Evolutionary conservation across 192 early-diverging fungal genomes (phyloP), one percentile per base, ranked within the genome.

Genomic region (Backusella circina): DNA sequence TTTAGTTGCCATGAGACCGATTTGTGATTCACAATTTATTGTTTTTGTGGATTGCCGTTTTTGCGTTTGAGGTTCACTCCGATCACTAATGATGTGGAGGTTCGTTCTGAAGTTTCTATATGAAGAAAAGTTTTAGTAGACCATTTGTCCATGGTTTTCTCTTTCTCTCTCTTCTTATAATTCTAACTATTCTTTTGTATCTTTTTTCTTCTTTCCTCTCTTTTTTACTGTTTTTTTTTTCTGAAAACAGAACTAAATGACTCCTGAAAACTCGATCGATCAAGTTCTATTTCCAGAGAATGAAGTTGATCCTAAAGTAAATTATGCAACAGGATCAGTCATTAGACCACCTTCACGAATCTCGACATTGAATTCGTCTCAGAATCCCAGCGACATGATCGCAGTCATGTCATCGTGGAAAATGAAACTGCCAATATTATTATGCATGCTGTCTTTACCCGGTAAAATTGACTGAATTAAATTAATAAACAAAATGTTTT

Each of bases 401-500:
- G 65, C 41, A 12, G 33, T 75, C 12, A 51, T 69, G 31, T 44
- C 37, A 5, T 33, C 71, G 6, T 73, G 57, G 61, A 57, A 67
- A 72, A 65, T 50, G 23, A 72, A 77, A 31, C 28, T 51, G 0
- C 36, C 65, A 21, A 72, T 77, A 66, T 30, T 77, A 21, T 12
- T 73, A 6, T 73, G 61, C 31, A 77, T 77, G 76, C 76, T 77
- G 9, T 50, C 41, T 13, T 65, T 77, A 30, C 76, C 76, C 18
- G 71, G 76, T 75, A 75, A 65, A 44, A 30, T 2, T 3, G 26
- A 13, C 54, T 18, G 32, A 37, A 67, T 35, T n/a, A 37, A 37
- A 9, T 67, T n/a, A n/a, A 32, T 6, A 30, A 28, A 16, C 16
- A 7, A 36, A 33, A 28, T 32, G 23, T 70, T 28, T 61, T 70